Percentiles rank a stretch among this genome's conserved stretches.
phyloP scores from a whole-genome alignment of 2,329 filamentous ascomycete genomes.

The Myotisia sp. region DNA sequence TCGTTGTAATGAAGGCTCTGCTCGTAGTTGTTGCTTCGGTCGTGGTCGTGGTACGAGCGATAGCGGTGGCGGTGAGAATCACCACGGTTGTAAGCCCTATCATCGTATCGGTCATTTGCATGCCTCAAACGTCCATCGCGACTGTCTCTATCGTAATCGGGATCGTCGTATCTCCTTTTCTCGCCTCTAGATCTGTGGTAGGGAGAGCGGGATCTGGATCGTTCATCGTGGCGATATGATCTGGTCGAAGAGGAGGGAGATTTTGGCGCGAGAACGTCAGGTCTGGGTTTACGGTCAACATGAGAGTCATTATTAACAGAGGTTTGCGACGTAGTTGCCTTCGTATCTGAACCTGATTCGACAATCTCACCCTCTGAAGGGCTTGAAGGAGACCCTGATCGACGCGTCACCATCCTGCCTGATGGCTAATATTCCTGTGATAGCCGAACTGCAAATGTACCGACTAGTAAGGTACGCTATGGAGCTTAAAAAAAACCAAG shows the following conservation, averaged over 20 bases:
- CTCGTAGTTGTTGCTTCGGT: conserved; percentile 31
- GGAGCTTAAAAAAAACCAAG: conserved; percentile 9
- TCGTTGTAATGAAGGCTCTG: conserved; percentile 35
- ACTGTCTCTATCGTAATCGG: conserved; percentile 22
- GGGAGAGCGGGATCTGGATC: conserved; percentile 36
- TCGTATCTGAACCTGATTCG: conserved; percentile 55
- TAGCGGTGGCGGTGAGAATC: conserved; percentile 26
- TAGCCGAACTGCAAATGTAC: background rate
- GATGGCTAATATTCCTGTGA: conserved; percentile 8
- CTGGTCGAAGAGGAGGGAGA: conserved; percentile 36
- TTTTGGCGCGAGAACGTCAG: conserved; percentile 40
- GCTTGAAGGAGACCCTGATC: conserved; percentile 42
- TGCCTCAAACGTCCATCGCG: conserved; percentile 21
- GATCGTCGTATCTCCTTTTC: conserved; percentile 29
- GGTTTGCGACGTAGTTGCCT: conserved; percentile 76
- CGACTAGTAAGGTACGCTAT: conserved; percentile 1
- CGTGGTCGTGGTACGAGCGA: conserved; percentile 37
- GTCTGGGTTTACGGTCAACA: conserved; percentile 90
- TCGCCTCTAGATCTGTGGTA: conserved; percentile 27
- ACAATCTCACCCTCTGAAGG: conserved; percentile 80
- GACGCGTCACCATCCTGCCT: conserved; percentile 35
- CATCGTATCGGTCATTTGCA: conserved; percentile 26
- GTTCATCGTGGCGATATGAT: conserved; percentile 49
- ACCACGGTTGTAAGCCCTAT: conserved; percentile 26
- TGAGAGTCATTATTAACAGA: conserved; percentile 60